These are phyloP conservation scores for Sclerotinia nivalis DNA, from an alignment of 2,329 filamentous ascomycete genomes.

Conservation along the genomic window DNA sequence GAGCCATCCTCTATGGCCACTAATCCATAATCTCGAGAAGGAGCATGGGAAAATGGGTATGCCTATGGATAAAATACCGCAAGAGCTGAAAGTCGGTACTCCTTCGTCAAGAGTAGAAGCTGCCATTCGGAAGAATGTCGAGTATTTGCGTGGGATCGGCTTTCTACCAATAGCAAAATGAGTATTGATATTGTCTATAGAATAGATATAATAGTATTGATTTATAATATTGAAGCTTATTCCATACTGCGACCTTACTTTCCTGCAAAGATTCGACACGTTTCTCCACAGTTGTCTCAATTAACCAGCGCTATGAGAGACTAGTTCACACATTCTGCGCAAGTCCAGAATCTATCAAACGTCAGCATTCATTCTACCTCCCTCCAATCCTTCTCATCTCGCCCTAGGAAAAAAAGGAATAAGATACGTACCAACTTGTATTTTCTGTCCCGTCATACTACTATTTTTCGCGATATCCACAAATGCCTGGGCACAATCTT, in stretches of 20 bases:
- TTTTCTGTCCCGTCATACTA: conserved; percentile 41
- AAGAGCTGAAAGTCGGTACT: neutral
- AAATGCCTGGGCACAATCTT: conserved; percentile 57
- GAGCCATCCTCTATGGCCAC: conserved; percentile 12
- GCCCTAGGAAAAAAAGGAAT: neutral
- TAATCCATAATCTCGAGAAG: conserved; percentile 29
- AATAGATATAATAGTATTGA: neutral
- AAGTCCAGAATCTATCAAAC: conserved; percentile 15
- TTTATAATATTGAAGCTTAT: neutral
- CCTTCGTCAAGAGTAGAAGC: conserved; percentile 10
- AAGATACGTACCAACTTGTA: conserved; percentile 38
- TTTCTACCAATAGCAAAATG: conserved; percentile 15
- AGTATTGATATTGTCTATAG: conserved; percentile 22
- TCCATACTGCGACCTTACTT: neutral
- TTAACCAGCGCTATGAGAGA: neutral
- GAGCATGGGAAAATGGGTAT: conserved; percentile 20
- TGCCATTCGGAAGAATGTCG: conserved; percentile 20
- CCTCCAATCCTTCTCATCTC: neutral
- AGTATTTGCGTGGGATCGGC: conserved; percentile 13
- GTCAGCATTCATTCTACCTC: neutral
- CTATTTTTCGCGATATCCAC: conserved; percentile 54
- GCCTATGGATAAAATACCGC: conserved; percentile 11
- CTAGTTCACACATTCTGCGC: conserved; percentile 11
- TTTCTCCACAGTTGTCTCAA: neutral
- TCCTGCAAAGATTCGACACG: neutral